Percentiles rank a stretch among this genome's conserved stretches.
Conservation (phyloP, 352 stramenopile genomes). For the Pythium dissimile region DNA sequence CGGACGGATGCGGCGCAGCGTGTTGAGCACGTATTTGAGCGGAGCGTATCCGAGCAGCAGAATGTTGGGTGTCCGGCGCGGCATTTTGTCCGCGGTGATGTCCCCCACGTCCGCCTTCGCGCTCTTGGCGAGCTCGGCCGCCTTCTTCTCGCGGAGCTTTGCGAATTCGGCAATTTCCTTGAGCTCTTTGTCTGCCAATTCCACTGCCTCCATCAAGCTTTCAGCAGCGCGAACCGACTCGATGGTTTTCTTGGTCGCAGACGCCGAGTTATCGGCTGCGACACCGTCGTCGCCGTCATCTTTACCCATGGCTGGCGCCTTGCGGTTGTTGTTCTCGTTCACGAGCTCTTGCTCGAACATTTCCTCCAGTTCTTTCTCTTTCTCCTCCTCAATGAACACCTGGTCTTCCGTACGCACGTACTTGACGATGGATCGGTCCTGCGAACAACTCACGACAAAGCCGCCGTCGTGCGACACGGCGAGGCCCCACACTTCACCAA, state of each 20-base stretch:
- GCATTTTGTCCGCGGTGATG: conserved; percentile 21
- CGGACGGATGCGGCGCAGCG: conserved; percentile 89
- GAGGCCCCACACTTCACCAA: conserved; percentile 86
- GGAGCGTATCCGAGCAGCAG: conserved; percentile 94
- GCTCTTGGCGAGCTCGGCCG: conserved; percentile 37
- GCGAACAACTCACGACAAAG: conserved; percentile 94
- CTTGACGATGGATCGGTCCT: conserved; percentile 96
- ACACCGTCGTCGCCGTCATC: conserved; percentile 39
- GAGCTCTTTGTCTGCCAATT: conserved; percentile 90
- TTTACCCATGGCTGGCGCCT: conserved; percentile 58
- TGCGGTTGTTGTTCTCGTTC: conserved; percentile 76
- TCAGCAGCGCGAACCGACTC: conserved; percentile 89
- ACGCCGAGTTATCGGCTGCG: conserved; percentile 57
- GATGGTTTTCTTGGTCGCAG: conserved; percentile 90
- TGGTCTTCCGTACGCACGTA: conserved; percentile 96
- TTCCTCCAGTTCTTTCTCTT: conserved; percentile 93
- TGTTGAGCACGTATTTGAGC: conserved; percentile 93
- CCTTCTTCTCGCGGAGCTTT: conserved; percentile 56
- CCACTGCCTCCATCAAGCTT: conserved; percentile 94
- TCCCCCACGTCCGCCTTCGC: conserved; percentile 57
- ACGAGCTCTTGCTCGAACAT: conserved; percentile 93
- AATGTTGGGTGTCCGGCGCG: conserved; percentile 84
- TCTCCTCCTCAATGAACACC: conserved; percentile 98
- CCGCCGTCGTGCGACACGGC: conserved; percentile 90
- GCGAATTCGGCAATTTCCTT: conserved; percentile 82